Evolutionary conservation across 768 basidiomycete genomes (phyloP), one percentile per base, ranked within the genome.

Genomic region (Pulveroboletus ravenelii): DNA sequence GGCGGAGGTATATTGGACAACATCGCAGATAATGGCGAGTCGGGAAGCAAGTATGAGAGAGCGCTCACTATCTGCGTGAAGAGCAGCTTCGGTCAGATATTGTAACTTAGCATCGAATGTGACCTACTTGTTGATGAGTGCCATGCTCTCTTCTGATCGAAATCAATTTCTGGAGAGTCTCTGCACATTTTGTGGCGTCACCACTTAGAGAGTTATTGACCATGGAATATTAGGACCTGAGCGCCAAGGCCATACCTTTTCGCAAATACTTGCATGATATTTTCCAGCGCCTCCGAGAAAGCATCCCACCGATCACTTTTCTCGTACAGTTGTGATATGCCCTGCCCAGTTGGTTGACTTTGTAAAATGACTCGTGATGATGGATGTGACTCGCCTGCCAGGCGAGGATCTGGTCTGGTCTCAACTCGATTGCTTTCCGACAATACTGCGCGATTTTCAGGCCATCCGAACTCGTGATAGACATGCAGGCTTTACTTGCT

Each of bases 181-280:
- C 89, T 2, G 89, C 93, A 52, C 85, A 88, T 70, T 89, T 95
- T 6, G 73, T 71, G 0, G 76, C 78, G 61, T 98, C 93, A 35
- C 79, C 71, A 5, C 93, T 93, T 58, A 51, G 23, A 35, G 29
- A 27, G 14, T 8, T 5, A 43, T 30, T n/a, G 39, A 29, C 2
- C 18, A 18, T 18, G 3, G 23, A 3, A 30, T 6, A 30, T 6
- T 1, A 14, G 1, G 18, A 20, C 12, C 6, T 2, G 42, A 52
- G 18, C 9, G 13, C 2, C 6, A 43, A 35, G 43, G 5, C 62
- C 80, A 46, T 61, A 92, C 92, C 69, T 64, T 52, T 81, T 77
- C 3, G 72, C 69, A 56, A 85, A 81, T 14, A 86, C 60, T 30
- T 78, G 71, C 50, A 84, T 75, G n/a, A 89, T 67, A 17, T 75